Base-by-base conservation (phyloP, 23 red algal species). In the Gracilaria domingensis region DNA sequence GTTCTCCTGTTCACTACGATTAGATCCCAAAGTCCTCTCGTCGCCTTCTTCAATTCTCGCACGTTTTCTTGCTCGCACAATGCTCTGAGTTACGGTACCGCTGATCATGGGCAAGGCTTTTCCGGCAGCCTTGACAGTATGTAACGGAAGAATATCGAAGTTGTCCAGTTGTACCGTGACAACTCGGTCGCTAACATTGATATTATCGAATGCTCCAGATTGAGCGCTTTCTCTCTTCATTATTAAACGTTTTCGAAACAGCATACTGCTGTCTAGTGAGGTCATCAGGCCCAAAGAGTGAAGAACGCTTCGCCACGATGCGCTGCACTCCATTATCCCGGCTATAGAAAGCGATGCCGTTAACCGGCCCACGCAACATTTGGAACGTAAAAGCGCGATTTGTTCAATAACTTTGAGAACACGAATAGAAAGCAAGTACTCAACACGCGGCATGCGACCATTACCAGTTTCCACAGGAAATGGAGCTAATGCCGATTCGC, bases 131-230 rank as follows among this genome's bases (percentile, higher is more conserved):
- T 84, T 67, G 1, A 84, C 58, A 49, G 59, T 69, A 59, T 84
- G 55, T 7, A 69, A 17, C 16, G 81, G 58, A 7, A 42, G 34
- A 2, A 84, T 84, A 29, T 67, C 81, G 60, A 84, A 84, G 81
- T 84, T 84, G 38, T 84, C 60, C 1, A 84, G 37, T 48, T 84
- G 81, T 6, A 84, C 34, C 2, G 32, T 66, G 24, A 80, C 54
- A n/a, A 80, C 12, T 4, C 4, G n/a, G 26, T 80, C 5, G 1
- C 1, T 25, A 54, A 56, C 3, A 21, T 32, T 33, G 26, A 80
- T 49, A 33, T 8, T 37, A 1, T 80, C 7, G 26, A 80, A 80
- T 1, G 76, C 76, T 4, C 76, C 73, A 14, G 1, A 4, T 80
- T 14, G 47, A 8, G 76, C 39, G 0, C 47, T 16, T 35, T 80